Conservation (phyloP, 495 filamentous ascomycete genomes). For the Podospora anserina region DNA sequence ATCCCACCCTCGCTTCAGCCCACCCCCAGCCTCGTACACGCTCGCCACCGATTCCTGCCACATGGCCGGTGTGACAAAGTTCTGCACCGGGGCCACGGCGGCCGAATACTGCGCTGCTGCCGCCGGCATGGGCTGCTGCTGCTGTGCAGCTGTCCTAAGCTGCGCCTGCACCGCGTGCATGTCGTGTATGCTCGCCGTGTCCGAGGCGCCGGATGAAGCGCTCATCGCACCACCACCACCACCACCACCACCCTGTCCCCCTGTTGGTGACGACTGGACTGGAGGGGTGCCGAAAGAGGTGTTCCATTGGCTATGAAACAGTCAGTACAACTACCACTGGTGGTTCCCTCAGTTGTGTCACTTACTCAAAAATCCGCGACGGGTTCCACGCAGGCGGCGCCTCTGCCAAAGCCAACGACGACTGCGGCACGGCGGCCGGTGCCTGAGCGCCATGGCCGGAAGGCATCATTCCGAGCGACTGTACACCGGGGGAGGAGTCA, state of each 20-base stretch:
- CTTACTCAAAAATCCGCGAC: conserved; percentile 89
- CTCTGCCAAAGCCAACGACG: conserved; percentile 60
- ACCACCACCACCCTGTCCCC: conserved; percentile 27
- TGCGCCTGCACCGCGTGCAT: conserved; percentile 48
- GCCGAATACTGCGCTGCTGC: conserved; percentile 45
- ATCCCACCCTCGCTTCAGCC: conserved; percentile 74
- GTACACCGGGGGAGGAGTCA: conserved; percentile 76
- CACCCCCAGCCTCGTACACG: conserved; percentile 74
- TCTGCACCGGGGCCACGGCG: conserved; percentile 50
- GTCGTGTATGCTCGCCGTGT: conserved; percentile 51
- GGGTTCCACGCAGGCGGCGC: conserved; percentile 81
- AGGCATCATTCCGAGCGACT: conserved; percentile 74
- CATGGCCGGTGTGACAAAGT: conserved; percentile 87
- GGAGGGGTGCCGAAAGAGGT: conserved; percentile 76
- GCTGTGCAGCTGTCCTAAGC: conserved; percentile 52
- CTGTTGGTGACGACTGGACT: conserved; percentile 41
- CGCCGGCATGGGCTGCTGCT: conserved; percentile 38
- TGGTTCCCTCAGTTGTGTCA: conserved; percentile 15
- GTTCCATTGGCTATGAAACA: conserved; percentile 74
- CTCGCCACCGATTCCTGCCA: conserved; percentile 95
- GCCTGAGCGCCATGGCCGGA: conserved; percentile 50
- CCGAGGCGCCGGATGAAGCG: conserved; percentile 47
- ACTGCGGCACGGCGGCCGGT: conserved; percentile 40
- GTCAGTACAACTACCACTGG: conserved; percentile 26
- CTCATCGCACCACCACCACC: conserved; percentile 33